A percentile compares a stretch with the other conserved stretches of the same genome.
Conservation (phyloP, 2,329 filamentous ascomycete species). For the Sporothrix humicola region DNA sequence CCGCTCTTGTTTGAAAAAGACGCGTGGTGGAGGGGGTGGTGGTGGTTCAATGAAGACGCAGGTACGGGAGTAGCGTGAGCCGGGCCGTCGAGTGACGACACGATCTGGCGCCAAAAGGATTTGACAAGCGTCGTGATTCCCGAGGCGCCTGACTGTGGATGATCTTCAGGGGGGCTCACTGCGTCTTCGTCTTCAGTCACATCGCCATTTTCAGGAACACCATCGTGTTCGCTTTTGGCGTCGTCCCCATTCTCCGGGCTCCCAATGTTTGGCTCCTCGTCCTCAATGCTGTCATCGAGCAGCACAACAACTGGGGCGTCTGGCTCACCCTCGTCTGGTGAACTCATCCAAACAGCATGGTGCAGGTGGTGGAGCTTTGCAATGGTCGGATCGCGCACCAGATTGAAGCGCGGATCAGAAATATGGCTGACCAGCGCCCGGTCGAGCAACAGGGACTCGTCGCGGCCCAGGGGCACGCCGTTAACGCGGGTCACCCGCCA, state of each 20-base stretch:
- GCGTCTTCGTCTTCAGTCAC: not conserved
- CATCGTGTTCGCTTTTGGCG: not conserved
- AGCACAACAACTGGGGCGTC: slow-evolving; percentile 32
- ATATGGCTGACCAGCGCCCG: slow-evolving; percentile 77
- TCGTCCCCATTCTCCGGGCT: slow-evolving; percentile 33
- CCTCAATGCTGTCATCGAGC: slow-evolving; percentile 30
- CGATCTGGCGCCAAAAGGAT: slow-evolving; percentile 53
- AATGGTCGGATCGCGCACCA: slow-evolving; percentile 68
- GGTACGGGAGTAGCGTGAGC: slow-evolving; percentile 36
- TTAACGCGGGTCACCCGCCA: slow-evolving; percentile 83
- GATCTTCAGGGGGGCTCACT: not conserved
- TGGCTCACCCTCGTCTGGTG: slow-evolving; percentile 37
- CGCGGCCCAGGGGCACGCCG: slow-evolving; percentile 78
- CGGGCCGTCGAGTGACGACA: slow-evolving; percentile 51
- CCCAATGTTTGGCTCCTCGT: slow-evolving; percentile 39
- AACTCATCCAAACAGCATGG: slow-evolving; percentile 72
- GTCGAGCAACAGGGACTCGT: slow-evolving; percentile 84
- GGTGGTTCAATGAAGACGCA: not conserved
- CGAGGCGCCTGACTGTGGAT: not conserved
- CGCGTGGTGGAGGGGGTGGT: not conserved
- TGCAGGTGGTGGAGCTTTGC: slow-evolving; percentile 51
- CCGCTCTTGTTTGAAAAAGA: slow-evolving; percentile 15
- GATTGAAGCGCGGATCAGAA: slow-evolving; percentile 82
- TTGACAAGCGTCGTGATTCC: slow-evolving; percentile 53
- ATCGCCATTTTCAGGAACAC: not conserved